phyloP scores from a whole-genome alignment of 1,284 basidiomycete species.

The Ustilago hordei region DNA sequence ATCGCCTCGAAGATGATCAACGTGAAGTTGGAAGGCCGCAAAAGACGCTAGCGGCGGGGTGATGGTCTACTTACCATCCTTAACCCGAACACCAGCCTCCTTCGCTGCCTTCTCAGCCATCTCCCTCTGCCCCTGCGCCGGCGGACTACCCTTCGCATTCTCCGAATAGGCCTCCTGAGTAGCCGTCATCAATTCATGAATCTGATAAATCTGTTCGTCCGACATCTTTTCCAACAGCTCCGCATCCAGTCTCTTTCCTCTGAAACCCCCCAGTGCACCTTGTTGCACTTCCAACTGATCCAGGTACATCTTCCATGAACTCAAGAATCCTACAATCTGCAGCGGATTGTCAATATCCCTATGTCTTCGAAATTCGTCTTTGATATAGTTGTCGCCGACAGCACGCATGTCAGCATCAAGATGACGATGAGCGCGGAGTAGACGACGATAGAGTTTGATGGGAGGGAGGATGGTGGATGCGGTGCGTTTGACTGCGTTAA shows the following conservation, averaged over 20 bases:
- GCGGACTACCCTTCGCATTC: conserved; percentile 47
- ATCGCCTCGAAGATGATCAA: not conserved
- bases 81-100: conserved; percentile 42
- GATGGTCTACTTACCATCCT: conserved; percentile 28
- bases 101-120: conserved; percentile 48
- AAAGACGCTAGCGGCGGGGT: not conserved
- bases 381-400: conserved; percentile 68
- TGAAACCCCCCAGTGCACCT: conserved; percentile 38
- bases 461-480: conserved; percentile 62
- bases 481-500: conserved; percentile 41
- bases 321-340: conserved; percentile 67
- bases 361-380: conserved; percentile 67
- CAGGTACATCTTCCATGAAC: conserved; percentile 69
- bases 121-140: conserved; percentile 23
- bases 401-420: conserved; percentile 67
- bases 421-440: conserved; percentile 63
- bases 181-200: conserved; percentile 67
- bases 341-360: conserved; percentile 63
- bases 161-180: conserved; percentile 61
- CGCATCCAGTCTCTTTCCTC: conserved; percentile 55
- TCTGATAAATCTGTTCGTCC: conserved; percentile 69
- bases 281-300: conserved; percentile 60
- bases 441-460: conserved; percentile 63
- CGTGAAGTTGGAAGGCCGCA: not conserved
- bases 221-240: conserved; percentile 63